These are phyloP conservation scores for Laburnicola sp. DNA, from an alignment of 2,329 filamentous ascomycete genomes.

Conservation along the genomic window DNA sequence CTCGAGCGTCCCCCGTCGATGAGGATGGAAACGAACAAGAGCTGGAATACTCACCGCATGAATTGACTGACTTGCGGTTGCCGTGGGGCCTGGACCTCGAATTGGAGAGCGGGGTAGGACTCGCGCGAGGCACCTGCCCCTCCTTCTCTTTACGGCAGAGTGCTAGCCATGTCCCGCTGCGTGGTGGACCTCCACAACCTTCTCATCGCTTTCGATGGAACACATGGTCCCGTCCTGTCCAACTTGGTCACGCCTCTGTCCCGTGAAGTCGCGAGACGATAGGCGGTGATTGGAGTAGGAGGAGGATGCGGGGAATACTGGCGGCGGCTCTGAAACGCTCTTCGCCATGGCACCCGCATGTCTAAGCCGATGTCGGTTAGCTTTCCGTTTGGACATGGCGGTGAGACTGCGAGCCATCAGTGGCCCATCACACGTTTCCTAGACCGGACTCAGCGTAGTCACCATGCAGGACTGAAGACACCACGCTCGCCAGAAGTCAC, in stretches of 20 bases:
- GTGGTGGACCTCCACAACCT: too few relatives aligned
- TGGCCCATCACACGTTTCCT: slow-evolving; percentile 21
- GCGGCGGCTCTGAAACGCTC: slow-evolving; percentile 26
- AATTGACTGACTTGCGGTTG: not conserved
- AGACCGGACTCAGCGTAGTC: slow-evolving; percentile 10
- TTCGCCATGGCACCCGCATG: slow-evolving; percentile 18
- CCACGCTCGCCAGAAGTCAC: slow-evolving; percentile 17
- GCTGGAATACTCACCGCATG: not conserved
- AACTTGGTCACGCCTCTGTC: too few relatives aligned
- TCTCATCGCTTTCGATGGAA: not conserved
- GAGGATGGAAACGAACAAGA: not conserved
- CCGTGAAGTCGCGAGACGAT: not conserved
- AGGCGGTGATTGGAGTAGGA: slow-evolving; percentile 21
- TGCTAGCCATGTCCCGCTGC: not conserved
- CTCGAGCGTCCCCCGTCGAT: too few relatives aligned
- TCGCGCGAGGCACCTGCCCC: not conserved
- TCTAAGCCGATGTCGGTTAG: slow-evolving; percentile 20
- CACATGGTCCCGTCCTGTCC: too few relatives aligned
- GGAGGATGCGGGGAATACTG: slow-evolving; percentile 24
- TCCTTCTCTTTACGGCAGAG: not conserved
- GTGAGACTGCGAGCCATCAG: slow-evolving; percentile 32
- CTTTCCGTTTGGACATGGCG: slow-evolving; percentile 26
- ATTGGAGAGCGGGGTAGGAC: slow-evolving; percentile 11
- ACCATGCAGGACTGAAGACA: slow-evolving; percentile 22
- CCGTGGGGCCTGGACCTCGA: slow-evolving; percentile 2